Base-by-base conservation (phyloP, 176 grass and related monocot species). In the Zea luxurians region DNA sequence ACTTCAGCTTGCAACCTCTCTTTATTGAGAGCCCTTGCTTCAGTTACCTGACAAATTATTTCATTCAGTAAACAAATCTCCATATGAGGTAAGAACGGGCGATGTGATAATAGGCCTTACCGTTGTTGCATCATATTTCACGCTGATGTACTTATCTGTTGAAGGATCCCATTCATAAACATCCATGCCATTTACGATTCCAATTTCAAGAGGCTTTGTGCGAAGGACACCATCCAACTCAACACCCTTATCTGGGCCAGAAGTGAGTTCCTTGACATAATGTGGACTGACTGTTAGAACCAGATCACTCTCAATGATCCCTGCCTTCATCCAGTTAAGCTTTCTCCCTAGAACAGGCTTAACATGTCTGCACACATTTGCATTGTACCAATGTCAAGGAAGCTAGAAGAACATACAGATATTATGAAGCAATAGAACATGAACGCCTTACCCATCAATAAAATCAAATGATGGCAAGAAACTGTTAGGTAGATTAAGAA, bases 171-270 rank as follows among this genome's bases (percentile, higher is more conserved):
- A 97, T 78, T 92, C 89, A 68, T 86, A 74, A 69, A 89, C 83
- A 86, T 97, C 94, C 94, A 97, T 97, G 64, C 94, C 94, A 63
- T 97, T 97, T 36, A 90, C 74, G 62, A 97, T 97, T 82, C 94
- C 89, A 76, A 61, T 79, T 52, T 78, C 60, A 61, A 76, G 89
- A 54, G 86, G 75, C 62, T 83, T 88, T 83, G 72, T 45, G 63
- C 82, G 61, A 73, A 97, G 80, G 35, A 77, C 48, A 10, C 74
- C 36, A 63, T 94, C 91, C 83, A 93, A 83, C 75, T 98, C 95
- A 58, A 92, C 91, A 71, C 95, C 91, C 66, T 80, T 89, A 4
- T 88, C 85, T 82, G 59, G 61, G 7, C 91, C 87, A 58, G 91
- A 94, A 61, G 86, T 21, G 17, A 98, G 91, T 80, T 98, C 95